Evolutionary conservation across 768 basidiomycete species (phyloP).

Genomic region (Tricholoma bakamatsutake): DNA sequence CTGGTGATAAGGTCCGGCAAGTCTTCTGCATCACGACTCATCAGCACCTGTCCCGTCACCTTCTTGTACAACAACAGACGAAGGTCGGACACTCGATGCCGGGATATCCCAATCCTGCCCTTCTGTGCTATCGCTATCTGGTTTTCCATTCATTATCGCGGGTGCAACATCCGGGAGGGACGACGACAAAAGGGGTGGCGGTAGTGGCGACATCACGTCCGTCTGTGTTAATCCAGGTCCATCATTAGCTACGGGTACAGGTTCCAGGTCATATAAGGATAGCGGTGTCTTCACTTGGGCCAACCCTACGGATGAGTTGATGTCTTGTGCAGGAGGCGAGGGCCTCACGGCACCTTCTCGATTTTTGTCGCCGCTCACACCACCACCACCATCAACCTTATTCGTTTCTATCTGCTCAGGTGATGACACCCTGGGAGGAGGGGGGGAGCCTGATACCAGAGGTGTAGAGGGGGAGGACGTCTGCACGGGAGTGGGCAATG

Average conservation of each 20-base stretch:
- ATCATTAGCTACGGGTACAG: constrained; percentile 5
- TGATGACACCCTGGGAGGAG: constrained; percentile 17
- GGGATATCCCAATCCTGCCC: constrained; percentile 1
- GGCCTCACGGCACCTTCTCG: not conserved
- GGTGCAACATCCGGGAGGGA: not conserved
- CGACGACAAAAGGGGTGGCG: not conserved
- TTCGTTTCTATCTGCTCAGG: constrained; percentile 9
- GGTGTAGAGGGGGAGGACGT: constrained; percentile 19
- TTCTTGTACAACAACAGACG: constrained; percentile 4
- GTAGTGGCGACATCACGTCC: not conserved
- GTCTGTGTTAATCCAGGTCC: not conserved
- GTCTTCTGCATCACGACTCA: not conserved
- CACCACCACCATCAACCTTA: constrained; percentile 8
- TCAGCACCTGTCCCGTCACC: not conserved
- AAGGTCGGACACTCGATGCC: constrained; percentile 5
- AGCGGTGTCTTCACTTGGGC: constrained; percentile 16
- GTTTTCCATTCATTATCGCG: not conserved
- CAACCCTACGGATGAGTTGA: constrained; percentile 14
- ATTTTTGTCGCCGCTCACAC: constrained; percentile 1
- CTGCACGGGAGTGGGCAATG: constrained; percentile 26
- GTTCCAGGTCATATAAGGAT: constrained; percentile 12
- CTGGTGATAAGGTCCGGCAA: not conserved
- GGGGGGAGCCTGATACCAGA: constrained; percentile 18
- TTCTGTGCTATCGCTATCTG: constrained; percentile 4
- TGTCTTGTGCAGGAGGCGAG: constrained; percentile 3